Percentiles rank a stretch among this genome's conserved stretches.
Evolutionary conservation across 306 rosid species (phyloP).

Genomic region (Trifolium dubium): DNA sequence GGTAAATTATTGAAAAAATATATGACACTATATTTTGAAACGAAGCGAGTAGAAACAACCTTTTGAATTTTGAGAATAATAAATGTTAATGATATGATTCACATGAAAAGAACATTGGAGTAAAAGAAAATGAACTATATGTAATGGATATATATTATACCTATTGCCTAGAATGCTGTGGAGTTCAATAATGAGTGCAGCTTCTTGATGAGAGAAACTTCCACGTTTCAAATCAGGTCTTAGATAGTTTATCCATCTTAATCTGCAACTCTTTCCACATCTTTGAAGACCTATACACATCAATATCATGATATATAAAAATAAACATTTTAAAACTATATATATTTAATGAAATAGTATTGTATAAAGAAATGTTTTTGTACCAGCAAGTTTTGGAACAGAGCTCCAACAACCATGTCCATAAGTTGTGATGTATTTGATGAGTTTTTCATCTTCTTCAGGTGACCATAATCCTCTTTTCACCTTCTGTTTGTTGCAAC

Average conservation of each 20-base stretch:
- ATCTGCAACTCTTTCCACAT: conserved; percentile 96
- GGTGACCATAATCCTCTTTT: conserved; percentile 99
- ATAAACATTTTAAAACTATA: not conserved
- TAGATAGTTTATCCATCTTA: conserved; percentile 95
- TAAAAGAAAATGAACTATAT: conserved; percentile 13
- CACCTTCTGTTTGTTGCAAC: conserved; percentile 96
- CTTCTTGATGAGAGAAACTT: conserved; percentile 93
- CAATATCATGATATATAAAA: conserved; percentile 3
- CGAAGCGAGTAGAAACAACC: not conserved
- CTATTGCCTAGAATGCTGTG: conserved; percentile 92
- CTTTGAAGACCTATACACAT: conserved; percentile 66
- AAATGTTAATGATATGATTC: not conserved
- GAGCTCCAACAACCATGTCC: conserved; percentile 99
- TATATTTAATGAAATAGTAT: not conserved
- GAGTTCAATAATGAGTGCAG: conserved; percentile 81
- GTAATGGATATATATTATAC: conserved; percentile 39
- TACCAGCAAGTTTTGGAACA: conserved; percentile 92
- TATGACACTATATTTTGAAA: too few species aligned
- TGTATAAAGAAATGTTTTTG: not conserved
- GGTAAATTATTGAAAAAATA: too few species aligned
- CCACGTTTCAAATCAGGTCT: conserved; percentile 98
- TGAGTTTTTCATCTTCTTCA: conserved; percentile 95
- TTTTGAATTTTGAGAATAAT: not conserved
- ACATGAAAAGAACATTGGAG: conserved; percentile 27
- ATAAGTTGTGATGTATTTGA: conserved; percentile 76